Conservation (phyloP, 2,329 filamentous ascomycete genomes). For the Thermothelomyces thermophilus region DNA sequence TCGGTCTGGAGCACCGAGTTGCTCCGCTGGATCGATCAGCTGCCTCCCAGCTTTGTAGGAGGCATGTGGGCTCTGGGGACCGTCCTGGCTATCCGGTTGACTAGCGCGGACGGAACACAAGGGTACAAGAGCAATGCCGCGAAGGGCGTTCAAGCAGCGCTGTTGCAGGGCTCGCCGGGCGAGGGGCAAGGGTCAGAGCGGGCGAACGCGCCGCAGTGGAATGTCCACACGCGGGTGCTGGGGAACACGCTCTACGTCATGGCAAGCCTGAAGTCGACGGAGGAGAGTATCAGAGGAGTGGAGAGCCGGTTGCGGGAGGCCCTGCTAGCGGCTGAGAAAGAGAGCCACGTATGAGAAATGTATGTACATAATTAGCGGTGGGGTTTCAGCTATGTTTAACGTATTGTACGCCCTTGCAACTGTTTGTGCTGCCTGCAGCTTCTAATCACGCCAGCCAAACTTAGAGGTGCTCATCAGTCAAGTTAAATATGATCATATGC, state of each 20-base stretch:
- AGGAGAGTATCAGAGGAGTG: constrained; percentile 11
- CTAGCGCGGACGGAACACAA: constrained; percentile 28
- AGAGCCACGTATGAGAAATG: background rate
- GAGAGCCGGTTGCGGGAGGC: constrained; percentile 2
- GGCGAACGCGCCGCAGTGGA: constrained; percentile 30
- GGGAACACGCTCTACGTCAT: constrained; percentile 56
- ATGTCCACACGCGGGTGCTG: constrained; percentile 47
- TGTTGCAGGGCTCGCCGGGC: constrained; percentile 23
- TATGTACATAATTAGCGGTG: no score
- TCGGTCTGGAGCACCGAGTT: constrained; percentile 55
- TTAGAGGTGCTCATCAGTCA: no score
- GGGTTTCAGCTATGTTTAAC: no score
- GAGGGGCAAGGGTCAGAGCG: constrained; percentile 10
- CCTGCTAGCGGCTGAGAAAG: no score
- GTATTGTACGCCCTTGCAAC: no score
- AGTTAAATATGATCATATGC: no score
- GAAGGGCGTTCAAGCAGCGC: constrained; percentile 34
- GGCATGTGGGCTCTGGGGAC: constrained; percentile 68
- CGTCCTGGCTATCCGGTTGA: constrained; percentile 60
- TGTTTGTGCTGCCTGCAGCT: no score
- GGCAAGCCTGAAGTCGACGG: constrained; percentile 40
- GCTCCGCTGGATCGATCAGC: constrained; percentile 40
- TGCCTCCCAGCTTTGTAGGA: constrained; percentile 46
- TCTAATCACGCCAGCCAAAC: no score
- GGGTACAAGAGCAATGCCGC: constrained; percentile 46